Evolutionary conservation across 2,329 filamentous ascomycete species (phyloP).

Genomic region (Sarocladium brachiariae): DNA sequence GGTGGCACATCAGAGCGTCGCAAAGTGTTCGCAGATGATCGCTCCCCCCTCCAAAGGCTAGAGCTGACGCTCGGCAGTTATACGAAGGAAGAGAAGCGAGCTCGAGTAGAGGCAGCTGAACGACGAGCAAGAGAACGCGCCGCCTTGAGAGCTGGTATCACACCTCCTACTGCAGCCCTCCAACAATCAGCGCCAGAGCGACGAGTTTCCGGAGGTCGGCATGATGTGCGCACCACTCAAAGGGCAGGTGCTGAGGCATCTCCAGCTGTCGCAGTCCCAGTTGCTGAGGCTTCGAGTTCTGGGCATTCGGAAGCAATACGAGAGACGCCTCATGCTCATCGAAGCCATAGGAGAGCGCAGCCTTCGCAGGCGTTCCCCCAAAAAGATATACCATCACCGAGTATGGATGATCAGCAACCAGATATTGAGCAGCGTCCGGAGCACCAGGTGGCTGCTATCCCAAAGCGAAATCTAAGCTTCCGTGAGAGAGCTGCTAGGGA

Average conservation of each 20-base stretch:
- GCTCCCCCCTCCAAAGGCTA: constrained; percentile 87
- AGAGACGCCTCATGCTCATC: background rate
- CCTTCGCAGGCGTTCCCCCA: background rate
- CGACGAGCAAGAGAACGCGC: constrained; percentile 59
- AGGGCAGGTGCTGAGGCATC: too few species aligned
- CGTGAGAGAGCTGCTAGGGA: constrained; percentile 48
- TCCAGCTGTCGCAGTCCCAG: background rate
- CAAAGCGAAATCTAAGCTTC: constrained; percentile 52
- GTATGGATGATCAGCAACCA: background rate
- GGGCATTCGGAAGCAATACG: background rate
- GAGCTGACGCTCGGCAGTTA: constrained; percentile 87
- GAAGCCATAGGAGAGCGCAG: constrained; percentile 2
- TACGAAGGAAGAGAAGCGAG: constrained; percentile 91
- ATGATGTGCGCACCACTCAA: background rate
- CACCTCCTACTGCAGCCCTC: background rate
- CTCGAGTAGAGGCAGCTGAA: constrained; percentile 77
- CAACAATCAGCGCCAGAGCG: background rate
- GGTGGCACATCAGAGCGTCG: constrained; percentile 34
- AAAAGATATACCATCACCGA: background rate
- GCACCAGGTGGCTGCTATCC: constrained; percentile 24
- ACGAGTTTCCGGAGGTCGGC: background rate
- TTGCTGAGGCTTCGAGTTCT: background rate
- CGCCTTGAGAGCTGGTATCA: constrained; percentile 28
- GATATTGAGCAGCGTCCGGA: background rate
- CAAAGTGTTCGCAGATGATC: constrained; percentile 66